Base-by-base conservation (phyloP, 2,329 filamentous ascomycete species). In the Cladosporium sp. region DNA sequence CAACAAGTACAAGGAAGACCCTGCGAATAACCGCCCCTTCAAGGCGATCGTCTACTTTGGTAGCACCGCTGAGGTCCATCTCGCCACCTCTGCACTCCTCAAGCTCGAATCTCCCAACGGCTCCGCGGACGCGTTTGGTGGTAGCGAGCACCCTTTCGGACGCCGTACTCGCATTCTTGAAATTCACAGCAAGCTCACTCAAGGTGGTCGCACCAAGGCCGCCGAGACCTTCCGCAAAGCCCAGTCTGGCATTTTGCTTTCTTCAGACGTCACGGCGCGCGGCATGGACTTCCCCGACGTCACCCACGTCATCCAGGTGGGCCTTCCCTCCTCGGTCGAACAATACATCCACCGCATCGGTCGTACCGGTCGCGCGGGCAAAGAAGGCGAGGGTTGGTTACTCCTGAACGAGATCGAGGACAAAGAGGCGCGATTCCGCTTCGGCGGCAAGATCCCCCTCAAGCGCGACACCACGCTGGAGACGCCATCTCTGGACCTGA, bases 31-130 rank as follows among this genome's bases (percentile, higher is more conserved):
- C 3, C 68, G 68, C 13, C 87, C 88, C 0, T 96, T 97, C 79
- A 98, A 98, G 77, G 88, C 89, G n/a, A 94, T 98, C 53, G 74
- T 95, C 36, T 98, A 95, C 72, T 85, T 92, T 67, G 87, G 87
- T 61, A 88, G 86, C 18, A 94, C 86, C 1, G 79, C 80, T 19
- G 78, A 86, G 55, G 87, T 90, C 38, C 76, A 83, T 51, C 73
- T 90, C 41, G 81, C 82, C 18, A 72, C 77, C 16, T 72, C 78
- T 13, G 70, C 85, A 18, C 80, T 90, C 46, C 69, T 72, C 50
- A 72, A 73, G 27, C 70, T 82, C 43, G 38, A 54, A 27, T 38
- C 49, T 25, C 35, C 56, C 7, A 42, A 25, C 15, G 35, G 41
- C 30, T 41, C 47, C n/a, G 53, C 49, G 61, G 62, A 49, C 49